Base-by-base conservation (phyloP, 2,329 filamentous ascomycete genomes). In the Triangularia setosa region DNA sequence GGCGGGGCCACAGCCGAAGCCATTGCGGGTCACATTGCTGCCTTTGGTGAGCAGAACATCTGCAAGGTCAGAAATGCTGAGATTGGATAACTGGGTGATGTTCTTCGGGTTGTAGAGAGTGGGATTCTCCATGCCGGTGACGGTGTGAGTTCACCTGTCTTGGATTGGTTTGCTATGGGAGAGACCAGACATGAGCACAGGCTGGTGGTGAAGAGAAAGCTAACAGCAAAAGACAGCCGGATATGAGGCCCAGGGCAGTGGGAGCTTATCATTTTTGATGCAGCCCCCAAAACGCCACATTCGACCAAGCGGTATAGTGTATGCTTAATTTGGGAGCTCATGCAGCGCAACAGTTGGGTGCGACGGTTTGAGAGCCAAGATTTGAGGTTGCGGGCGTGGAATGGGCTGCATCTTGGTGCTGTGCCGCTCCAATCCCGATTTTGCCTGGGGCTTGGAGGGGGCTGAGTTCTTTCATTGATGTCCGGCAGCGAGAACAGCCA, bases 41-140 rank as follows among this genome's bases (percentile, higher is more conserved):
- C 54, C 35, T 23, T 54, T 35, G 40, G 18, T 35, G 11, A 53
- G 24, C 18, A 67, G 28, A n/a, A 64, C 25, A 5, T 58, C 53
- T 9, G 65, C 35, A 30, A 67, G 61, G 55, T 65, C 62, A n/a
- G 58, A 48, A 48, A 65, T 60, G 4, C 27, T 44, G 58, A 67
- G 64, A 6, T 67, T 35, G 57, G 55, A 48, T 21, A 66, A 44
- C 25, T n/a, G 35, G 14, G 58, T 57, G 33, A 67, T 59, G 21
- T 64, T 62, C 12, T 48, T 53, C 2, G 61, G 61, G 12, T 63
- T 61, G 28, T 35, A 54, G 14, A 24, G 40, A 5, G 62, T 63
- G 5, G 44, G 35, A 16, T 56, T 12, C 40, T 48, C 40, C 40
- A 48, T 48, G n/a, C 40, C 40, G 40, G 18, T 48, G 40, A 16